Conservation (phyloP, 148 eudicot species). For the Salicornia ramosissima region DNA sequence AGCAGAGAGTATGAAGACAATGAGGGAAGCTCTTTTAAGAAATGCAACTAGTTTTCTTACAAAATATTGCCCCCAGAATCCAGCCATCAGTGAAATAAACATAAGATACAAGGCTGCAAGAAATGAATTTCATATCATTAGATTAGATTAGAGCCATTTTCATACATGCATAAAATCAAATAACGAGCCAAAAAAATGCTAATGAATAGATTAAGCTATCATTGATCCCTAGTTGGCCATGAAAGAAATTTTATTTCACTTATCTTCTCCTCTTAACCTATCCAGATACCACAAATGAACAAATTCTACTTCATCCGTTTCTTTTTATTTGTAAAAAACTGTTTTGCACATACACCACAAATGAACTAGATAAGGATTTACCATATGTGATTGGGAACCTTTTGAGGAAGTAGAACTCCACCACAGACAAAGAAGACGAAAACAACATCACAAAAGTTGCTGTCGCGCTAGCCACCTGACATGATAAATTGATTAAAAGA, state of each 20-base stretch:
- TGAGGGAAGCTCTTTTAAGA: conserved; percentile 73
- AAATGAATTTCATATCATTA: background rate
- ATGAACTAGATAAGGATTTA: conserved; percentile 22
- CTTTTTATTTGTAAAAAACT: no score
- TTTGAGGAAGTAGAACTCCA: conserved; percentile 86
- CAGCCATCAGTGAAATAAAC: conserved; percentile 70
- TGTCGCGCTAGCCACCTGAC: conserved; percentile 82
- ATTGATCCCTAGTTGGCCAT: background rate
- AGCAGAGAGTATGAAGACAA: conserved; percentile 81
- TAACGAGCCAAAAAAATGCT: background rate
- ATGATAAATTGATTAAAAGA: background rate
- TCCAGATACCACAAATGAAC: background rate
- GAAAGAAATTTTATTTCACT: background rate
- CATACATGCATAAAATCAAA: background rate
- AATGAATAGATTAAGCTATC: background rate
- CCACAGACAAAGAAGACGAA: conserved; percentile 91
- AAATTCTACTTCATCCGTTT: no score
- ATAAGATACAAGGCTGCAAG: conserved; percentile 83
- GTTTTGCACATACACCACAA: no score
- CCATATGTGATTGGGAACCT: conserved; percentile 86
- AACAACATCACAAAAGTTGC: conserved; percentile 98
- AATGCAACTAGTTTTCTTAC: conserved; percentile 68
- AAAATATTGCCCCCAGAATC: conserved; percentile 95
- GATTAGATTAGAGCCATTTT: conserved; percentile 6
- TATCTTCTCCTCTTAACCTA: background rate